Percentiles rank a stretch among this genome's conserved stretches.
phyloP scores from a whole-genome alignment of 371 early-diverging fungal species.

The Choanephora cucurbitarum region DNA sequence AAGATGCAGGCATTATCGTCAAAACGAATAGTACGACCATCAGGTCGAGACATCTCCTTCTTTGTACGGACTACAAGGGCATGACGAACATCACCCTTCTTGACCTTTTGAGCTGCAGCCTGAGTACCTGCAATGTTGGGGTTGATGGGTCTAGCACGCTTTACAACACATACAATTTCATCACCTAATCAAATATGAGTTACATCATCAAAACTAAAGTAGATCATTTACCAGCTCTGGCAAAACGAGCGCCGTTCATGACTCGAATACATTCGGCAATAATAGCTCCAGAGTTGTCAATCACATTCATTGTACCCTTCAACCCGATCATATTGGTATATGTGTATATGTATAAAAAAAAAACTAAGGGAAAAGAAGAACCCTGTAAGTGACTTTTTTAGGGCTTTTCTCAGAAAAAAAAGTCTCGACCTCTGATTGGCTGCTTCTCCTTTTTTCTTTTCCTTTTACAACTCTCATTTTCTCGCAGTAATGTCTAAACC shows the following conservation, averaged over 20 bases:
- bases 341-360: not conserved
- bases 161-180: conserved; percentile 95
- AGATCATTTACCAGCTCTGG: conserved; percentile 58
- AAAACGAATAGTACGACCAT: conserved; percentile 92
- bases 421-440: too few relatives aligned
- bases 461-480: not conserved
- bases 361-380: not conserved
- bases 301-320: conserved; percentile 84
- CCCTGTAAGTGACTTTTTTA: not conserved
- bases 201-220: conserved; percentile 4
- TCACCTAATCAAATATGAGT: conserved; percentile 74
- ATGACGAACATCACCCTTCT: conserved; percentile 94
- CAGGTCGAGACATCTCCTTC: conserved; percentile 89
- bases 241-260: conserved; percentile 81
- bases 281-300: conserved; percentile 95
- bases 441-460: not conserved
- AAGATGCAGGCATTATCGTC: conserved; percentile 98
- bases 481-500: conserved; percentile 18
- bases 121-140: conserved; percentile 50
- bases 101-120: conserved; percentile 75
- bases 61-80: conserved; percentile 93
- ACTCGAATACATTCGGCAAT: conserved; percentile 96
- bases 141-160: conserved; percentile 86
- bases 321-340: conserved; percentile 72
- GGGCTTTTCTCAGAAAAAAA: not conserved